Percentiles rank a stretch among this genome's conserved stretches.
Conservation (phyloP, 352 stramenopile species). For the Phytophthora ohioensis region DNA sequence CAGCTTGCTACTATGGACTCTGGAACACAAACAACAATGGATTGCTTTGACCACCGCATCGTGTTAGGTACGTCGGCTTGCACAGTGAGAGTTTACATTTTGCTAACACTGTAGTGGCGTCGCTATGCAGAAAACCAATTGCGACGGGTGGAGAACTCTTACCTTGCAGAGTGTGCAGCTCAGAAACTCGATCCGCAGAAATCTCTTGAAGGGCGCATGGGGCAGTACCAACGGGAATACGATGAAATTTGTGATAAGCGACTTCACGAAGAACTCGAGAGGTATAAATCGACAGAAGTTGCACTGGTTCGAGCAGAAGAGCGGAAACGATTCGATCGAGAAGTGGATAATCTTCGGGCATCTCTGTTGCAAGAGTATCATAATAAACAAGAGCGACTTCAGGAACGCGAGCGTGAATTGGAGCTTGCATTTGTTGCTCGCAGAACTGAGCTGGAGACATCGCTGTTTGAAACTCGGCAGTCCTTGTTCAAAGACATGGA, state of each 20-base stretch:
- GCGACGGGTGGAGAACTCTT: conserved; percentile 68
- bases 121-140: conserved; percentile 65
- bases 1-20: conserved; percentile 52
- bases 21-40: conserved; percentile 64
- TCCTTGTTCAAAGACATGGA: conserved; percentile 75
- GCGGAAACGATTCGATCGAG: conserved; percentile 56
- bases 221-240: conserved; percentile 76
- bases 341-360: conserved; percentile 53
- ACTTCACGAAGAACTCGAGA: conserved; percentile 62
- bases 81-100: not conserved
- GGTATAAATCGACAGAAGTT: conserved; percentile 63
- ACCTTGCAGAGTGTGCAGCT: conserved; percentile 51
- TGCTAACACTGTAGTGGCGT: not conserved
- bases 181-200: conserved; percentile 47
- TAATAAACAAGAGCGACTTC: conserved; percentile 51
- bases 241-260: conserved; percentile 65
- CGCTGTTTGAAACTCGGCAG: conserved; percentile 74
- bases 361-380: conserved; percentile 62
- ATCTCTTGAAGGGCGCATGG: conserved; percentile 68
- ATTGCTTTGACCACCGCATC: conserved; percentile 74
- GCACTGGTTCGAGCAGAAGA: conserved; percentile 70
- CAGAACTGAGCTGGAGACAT: conserved; percentile 63
- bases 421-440: conserved; percentile 62
- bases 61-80: conserved; percentile 43
- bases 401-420: conserved; percentile 70